Base-by-base conservation (phyloP, 139 green algal genomes). In the Auxenochlorella pyrenoidosa region DNA sequence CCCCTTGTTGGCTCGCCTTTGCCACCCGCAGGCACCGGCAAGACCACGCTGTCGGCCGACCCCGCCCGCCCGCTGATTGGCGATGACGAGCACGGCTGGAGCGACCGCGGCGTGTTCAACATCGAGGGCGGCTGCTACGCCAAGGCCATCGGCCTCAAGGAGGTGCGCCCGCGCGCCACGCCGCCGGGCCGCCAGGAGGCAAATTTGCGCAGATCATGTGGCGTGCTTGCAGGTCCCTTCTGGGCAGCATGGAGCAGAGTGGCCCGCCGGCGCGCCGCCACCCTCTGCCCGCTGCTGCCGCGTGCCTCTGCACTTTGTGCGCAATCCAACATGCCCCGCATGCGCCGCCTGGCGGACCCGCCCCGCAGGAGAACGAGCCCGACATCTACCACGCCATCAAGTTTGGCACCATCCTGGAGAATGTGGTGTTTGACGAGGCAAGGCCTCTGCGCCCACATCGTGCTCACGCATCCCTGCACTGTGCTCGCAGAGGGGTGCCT, bases 121-220 rank as follows among this genome's bases (percentile, higher is more conserved):
- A 97, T 99, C 70, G 97, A 99, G 95, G 97, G 97, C 32, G 97
- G 97, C 83, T 99, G 97, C 93, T 99, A 99, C 86, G 97, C 97
- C 88, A 86, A 86, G 95, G 96, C 90, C 92, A 98, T 99, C 66
- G 92, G 93, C 38, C 91, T 98, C 40, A 95, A 94, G 87, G 66
- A 90, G 83, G 84, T 88, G 84, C 5, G 65, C 21, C 68, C 68
- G 68, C n/a, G n/a, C n/a, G n/a, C n/a, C n/a, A n/a, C n/a, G n/a
- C n/a, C n/a, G n/a, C n/a, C n/a, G n/a, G n/a, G n/a, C n/a, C n/a
- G n/a, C n/a, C n/a, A n/a, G n/a, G n/a, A n/a, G n/a, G n/a, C n/a
- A n/a, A n/a, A n/a, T n/a, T n/a, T n/a, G n/a, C n/a, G n/a, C n/a
- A n/a, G n/a, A n/a, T n/a, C n/a, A n/a, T n/a, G n/a, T n/a, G n/a